A percentile compares a stretch with the other conserved stretches of the same genome.
These are phyloP conservation scores for Xylaria palmicola DNA, from an alignment of 495 filamentous ascomycete species.

Conservation along the genomic window DNA sequence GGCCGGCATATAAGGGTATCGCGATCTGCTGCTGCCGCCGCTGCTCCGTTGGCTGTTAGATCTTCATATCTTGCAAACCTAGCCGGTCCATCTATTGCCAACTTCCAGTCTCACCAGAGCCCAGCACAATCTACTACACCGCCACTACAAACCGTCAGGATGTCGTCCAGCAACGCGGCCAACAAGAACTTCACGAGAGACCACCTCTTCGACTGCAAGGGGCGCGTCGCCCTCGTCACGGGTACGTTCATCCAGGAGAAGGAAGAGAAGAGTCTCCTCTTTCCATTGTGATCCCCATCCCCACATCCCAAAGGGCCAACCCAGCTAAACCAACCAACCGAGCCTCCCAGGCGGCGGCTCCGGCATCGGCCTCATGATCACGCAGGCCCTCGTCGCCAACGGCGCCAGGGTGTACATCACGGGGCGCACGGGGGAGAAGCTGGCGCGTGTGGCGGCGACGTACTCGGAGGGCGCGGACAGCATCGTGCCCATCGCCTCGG, in stretches of 20 bases:
- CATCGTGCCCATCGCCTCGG: slow-evolving; percentile 37
- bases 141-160: slow-evolving; percentile 28
- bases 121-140: neutral
- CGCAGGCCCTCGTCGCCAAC: slow-evolving; percentile 73
- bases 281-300: too few relatives aligned
- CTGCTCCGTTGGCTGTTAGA: slow-evolving; percentile 8
- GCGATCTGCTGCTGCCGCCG: too few relatives aligned
- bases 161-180: slow-evolving; percentile 43
- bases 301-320: neutral
- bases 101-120: neutral
- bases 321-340: neutral
- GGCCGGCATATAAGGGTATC: slow-evolving; percentile 16
- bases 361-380: slow-evolving; percentile 76
- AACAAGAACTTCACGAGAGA: slow-evolving; percentile 49
- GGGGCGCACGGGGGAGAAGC: slow-evolving; percentile 60
- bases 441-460: slow-evolving; percentile 31
- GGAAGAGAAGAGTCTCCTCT: neutral
- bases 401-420: slow-evolving; percentile 84
- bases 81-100: neutral
- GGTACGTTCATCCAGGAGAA: slow-evolving; percentile 29
- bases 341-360: slow-evolving; percentile 40
- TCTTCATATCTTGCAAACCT: neutral
- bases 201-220: slow-evolving; percentile 61
- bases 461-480: slow-evolving; percentile 32
- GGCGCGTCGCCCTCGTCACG: slow-evolving; percentile 62